phyloP scores from a whole-genome alignment of 2,329 filamentous ascomycete species.

The Talaromyces sp. region DNA sequence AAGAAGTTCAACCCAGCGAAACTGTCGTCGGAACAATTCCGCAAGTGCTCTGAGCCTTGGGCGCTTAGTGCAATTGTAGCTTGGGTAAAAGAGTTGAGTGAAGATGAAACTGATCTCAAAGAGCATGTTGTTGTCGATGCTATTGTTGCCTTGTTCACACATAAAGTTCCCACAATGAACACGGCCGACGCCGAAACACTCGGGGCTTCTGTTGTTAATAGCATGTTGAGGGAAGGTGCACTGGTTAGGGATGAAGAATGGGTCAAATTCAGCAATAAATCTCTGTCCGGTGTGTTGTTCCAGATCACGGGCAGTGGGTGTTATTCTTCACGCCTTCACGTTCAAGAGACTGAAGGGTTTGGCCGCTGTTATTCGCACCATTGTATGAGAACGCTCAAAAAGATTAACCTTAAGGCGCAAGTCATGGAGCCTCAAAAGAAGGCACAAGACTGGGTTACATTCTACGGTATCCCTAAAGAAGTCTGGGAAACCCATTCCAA shows the following conservation, averaged over 20 bases:
- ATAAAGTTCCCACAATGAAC: slow-evolving; percentile 97
- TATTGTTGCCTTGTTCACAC: slow-evolving; percentile 80
- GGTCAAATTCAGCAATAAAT: slow-evolving; percentile 82
- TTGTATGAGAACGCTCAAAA: slow-evolving; percentile 89
- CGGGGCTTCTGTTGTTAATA: slow-evolving; percentile 67
- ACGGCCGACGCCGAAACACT: slow-evolving; percentile 91
- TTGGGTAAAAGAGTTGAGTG: slow-evolving; percentile 85
- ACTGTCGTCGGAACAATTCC: slow-evolving; percentile 72
- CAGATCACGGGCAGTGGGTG: slow-evolving; percentile 89
- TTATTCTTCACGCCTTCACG: slow-evolving; percentile 79
- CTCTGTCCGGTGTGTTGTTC: slow-evolving; percentile 83
- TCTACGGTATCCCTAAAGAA: slow-evolving; percentile 77
- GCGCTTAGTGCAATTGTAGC: slow-evolving; percentile 78
- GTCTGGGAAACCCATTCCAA: slow-evolving; percentile 65
- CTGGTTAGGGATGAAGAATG: slow-evolving; percentile 90
- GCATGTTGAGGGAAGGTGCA: slow-evolving; percentile 73
- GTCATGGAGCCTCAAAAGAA: slow-evolving; percentile 63
- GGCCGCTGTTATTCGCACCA: slow-evolving; percentile 90
- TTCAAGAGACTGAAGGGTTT: slow-evolving; percentile 51
- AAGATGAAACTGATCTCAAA: slow-evolving; percentile 83
- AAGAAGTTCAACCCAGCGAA: slow-evolving; percentile 83
- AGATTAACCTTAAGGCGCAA: slow-evolving; percentile 78
- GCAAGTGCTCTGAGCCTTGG: slow-evolving; percentile 85
- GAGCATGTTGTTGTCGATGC: slow-evolving; percentile 81
- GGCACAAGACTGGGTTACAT: slow-evolving; percentile 80